Evolutionary conservation across 768 basidiomycete species (phyloP).

Genomic region (Sarcodon sp.): DNA sequence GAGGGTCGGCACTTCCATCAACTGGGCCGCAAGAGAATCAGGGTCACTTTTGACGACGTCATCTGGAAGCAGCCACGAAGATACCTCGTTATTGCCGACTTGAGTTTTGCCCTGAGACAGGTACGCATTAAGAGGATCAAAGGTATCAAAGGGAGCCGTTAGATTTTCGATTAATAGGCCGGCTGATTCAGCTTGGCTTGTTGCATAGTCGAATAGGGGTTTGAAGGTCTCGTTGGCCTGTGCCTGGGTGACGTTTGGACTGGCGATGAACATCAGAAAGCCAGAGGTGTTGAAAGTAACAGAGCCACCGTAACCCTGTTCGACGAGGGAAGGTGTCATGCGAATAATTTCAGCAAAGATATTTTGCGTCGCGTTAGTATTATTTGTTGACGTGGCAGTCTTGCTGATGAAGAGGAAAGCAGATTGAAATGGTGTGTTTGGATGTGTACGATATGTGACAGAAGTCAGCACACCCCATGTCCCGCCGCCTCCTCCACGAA

Average conservation of each 20-base stretch:
- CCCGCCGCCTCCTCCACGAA: conserved; percentile 30
- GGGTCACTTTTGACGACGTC: conserved; percentile 8
- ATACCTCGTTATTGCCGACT: conserved; percentile 1
- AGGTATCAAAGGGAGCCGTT: conserved; percentile 5
- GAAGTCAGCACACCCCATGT: conserved; percentile 37
- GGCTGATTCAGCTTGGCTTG: neutral
- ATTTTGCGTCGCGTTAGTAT: conserved; percentile 6
- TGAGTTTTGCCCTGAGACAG: too few relatives aligned
- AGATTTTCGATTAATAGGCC: conserved; percentile 4
- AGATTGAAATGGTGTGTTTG: conserved; percentile 18
- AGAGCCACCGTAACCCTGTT: conserved; percentile 25
- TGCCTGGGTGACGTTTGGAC: conserved; percentile 22
- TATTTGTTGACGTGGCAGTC: neutral
- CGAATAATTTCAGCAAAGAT: conserved; percentile 23
- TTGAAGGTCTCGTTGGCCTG: conserved; percentile 20
- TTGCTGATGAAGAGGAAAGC: conserved; percentile 9
- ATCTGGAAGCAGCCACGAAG: conserved; percentile 12
- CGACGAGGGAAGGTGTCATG: conserved; percentile 21
- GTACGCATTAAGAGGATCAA: conserved; percentile 4
- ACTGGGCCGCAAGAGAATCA: conserved; percentile 1
- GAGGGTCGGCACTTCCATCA: conserved; percentile 4
- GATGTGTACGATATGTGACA: conserved; percentile 31
- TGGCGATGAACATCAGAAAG: conserved; percentile 15
- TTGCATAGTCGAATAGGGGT: conserved; percentile 18
- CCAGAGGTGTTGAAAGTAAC: conserved; percentile 3